Evolutionary conservation across 805 yeast genomes (phyloP).

Genomic region (Hanseniaspora pseudoguilliermondii): DNA sequence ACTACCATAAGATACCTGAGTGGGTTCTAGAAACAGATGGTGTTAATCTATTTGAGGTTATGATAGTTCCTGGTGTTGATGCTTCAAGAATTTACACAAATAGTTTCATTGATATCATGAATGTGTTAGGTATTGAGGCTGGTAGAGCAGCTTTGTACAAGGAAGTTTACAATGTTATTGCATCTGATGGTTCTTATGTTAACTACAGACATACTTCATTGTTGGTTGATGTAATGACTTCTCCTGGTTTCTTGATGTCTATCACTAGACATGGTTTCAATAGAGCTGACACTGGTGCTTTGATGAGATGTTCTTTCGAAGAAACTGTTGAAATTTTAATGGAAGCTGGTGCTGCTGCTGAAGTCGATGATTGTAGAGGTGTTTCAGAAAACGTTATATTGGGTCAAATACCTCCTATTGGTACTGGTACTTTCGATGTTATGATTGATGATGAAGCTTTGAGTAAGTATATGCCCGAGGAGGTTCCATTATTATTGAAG

Average conservation of each 20-base stretch:
- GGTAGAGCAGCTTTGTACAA: constrained; percentile 87
- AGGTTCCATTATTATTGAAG: constrained; percentile 18
- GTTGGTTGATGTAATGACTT: constrained; percentile 95
- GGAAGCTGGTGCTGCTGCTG: constrained; percentile 98
- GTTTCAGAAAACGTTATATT: constrained; percentile 94
- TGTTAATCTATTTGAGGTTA: constrained; percentile 86
- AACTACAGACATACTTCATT: constrained; percentile 97
- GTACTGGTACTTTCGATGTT: constrained; percentile 96
- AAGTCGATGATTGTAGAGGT: constrained; percentile 95
- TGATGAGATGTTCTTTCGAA: constrained; percentile 98
- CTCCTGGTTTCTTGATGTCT: constrained; percentile 96
- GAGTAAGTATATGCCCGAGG: constrained; percentile 37
- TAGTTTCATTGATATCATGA: constrained; percentile 88
- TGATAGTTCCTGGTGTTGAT: constrained; percentile 91
- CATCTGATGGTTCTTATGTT: constrained; percentile 98
- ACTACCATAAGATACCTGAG: constrained; percentile 75
- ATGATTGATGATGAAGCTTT: constrained; percentile 84
- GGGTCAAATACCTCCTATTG: constrained; percentile 97
- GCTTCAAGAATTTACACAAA: constrained; percentile 82
- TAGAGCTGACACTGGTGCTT: constrained; percentile 96
- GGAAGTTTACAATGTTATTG: constrained; percentile 93
- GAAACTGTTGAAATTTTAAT: constrained; percentile 95
- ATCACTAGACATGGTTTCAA: constrained; percentile 99
- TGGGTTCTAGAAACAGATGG: constrained; percentile 99
- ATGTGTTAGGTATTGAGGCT: constrained; percentile 96